phyloP scores from a whole-genome alignment of 306 rosid species.

The Vicia faba region DNA sequence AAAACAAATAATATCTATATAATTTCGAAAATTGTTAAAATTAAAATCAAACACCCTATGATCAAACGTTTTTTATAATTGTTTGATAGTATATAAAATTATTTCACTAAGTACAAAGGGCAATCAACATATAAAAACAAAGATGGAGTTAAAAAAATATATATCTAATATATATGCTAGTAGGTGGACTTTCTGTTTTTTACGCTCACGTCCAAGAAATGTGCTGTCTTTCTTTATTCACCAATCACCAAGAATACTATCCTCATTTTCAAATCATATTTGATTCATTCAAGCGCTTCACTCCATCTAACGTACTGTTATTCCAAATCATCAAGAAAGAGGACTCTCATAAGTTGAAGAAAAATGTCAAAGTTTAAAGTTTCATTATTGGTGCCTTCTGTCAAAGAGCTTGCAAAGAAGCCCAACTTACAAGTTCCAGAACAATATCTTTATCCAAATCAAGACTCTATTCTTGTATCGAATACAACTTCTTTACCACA shows the following conservation, averaged over 20 bases:
- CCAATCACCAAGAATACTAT: background rate
- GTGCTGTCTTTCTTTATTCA: background rate
- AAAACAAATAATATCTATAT: no score
- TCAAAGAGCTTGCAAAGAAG: conserved; percentile 41
- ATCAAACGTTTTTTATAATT: no score
- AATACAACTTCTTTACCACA: conserved; percentile 30
- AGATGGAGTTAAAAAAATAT: no score
- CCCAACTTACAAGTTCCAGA: conserved; percentile 40
- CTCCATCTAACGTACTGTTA: background rate
- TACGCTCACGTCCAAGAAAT: background rate
- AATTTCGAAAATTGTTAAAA: no score
- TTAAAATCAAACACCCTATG: no score
- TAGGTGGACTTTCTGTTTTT: background rate
- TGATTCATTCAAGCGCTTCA: background rate
- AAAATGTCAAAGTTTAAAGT: conserved; percentile 9
- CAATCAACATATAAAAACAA: no score
- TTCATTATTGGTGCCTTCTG: conserved; percentile 39
- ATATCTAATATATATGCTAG: no score
- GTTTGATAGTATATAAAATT: no score
- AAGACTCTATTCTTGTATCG: conserved; percentile 37
- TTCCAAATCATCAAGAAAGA: background rate
- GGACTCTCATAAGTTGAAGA: background rate
- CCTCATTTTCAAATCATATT: background rate
- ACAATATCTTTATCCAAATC: conserved; percentile 43
- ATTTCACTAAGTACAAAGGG: no score